Conservation (phyloP, 345 rosid genomes). For the Citrus inodora region DNA sequence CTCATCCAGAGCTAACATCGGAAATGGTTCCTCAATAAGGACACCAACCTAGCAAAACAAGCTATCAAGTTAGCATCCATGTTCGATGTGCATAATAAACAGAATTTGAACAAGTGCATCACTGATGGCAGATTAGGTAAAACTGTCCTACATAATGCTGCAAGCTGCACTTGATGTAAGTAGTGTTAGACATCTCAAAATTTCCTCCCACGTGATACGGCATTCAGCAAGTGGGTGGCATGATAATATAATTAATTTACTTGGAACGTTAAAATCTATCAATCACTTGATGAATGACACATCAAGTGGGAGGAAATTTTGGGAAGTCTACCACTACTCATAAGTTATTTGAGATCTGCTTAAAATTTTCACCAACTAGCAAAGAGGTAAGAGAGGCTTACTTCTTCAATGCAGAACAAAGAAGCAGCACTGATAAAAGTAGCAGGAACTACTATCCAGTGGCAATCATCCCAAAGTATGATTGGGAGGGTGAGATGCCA, state of each 20-base stretch:
- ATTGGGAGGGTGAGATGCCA: constrained; percentile 95
- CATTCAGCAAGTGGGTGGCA: too few relatives aligned
- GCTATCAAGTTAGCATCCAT: background rate
- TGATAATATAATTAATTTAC: too few relatives aligned
- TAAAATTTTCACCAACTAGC: background rate
- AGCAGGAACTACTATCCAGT: constrained; percentile 95
- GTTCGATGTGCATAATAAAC: background rate
- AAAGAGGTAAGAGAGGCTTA: constrained; percentile 18
- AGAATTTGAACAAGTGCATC: background rate
- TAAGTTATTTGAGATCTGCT: background rate
- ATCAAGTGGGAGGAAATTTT: too few relatives aligned
- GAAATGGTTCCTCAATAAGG: constrained; percentile 95
- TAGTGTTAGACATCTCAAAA: too few relatives aligned
- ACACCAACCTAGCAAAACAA: constrained; percentile 73
- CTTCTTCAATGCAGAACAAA: constrained; percentile 98
- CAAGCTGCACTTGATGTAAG: background rate
- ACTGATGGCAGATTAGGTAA: background rate
- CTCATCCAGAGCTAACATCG: constrained; percentile 86
- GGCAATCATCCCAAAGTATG: constrained; percentile 98
- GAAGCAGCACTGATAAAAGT: constrained; percentile 95
- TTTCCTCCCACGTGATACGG: too few relatives aligned
- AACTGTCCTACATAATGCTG: background rate
- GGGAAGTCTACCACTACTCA: too few relatives aligned
- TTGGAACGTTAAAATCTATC: too few relatives aligned
- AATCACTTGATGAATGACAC: too few relatives aligned